A percentile compares a stretch with the other conserved stretches of the same genome.
These are phyloP conservation scores for Dinochytrium kinnereticum DNA, from an alignment of 371 early-diverging fungal genomes.

Conservation along the genomic window DNA sequence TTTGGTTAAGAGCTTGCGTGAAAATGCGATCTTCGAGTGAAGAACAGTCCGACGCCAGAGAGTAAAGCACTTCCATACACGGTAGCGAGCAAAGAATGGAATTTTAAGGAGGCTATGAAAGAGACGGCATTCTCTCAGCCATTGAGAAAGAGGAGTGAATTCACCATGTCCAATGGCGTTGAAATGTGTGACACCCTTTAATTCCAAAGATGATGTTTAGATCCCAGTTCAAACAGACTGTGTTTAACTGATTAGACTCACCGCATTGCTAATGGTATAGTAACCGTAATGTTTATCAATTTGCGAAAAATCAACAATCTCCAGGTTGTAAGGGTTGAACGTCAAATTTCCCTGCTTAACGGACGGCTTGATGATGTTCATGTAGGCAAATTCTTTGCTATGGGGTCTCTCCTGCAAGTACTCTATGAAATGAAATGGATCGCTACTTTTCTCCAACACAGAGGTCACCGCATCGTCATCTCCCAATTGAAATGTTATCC, in stretches of 20 bases:
- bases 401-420: constrained; percentile 34
- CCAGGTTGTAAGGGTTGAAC: constrained; percentile 49
- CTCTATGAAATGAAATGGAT: constrained; percentile 35
- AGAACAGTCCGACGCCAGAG: constrained; percentile 51
- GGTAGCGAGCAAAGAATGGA: constrained; percentile 48
- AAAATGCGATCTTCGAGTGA: constrained; percentile 42
- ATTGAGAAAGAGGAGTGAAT: constrained; percentile 50
- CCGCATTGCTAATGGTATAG: constrained; percentile 47
- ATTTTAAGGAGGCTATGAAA: constrained; percentile 47
- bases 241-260: too few relatives aligned
- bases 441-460: not conserved
- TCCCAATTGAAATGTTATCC: not conserved
- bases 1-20: constrained; percentile 33
- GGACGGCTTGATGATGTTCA: constrained; percentile 27
- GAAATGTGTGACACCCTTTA: constrained; percentile 49
- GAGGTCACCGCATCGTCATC: not conserved
- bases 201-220: not conserved
- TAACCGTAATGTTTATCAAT: constrained; percentile 38
- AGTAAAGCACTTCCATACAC: constrained; percentile 47
- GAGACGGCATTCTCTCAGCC: constrained; percentile 46
- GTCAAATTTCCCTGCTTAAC: constrained; percentile 20
- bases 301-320: constrained; percentile 40
- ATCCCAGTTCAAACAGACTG: too few relatives aligned
- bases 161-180: constrained; percentile 36
- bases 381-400: constrained; percentile 45